phyloP scores from a whole-genome alignment of 2,329 filamentous ascomycete species.

The Ophiostoma sp. region DNA sequence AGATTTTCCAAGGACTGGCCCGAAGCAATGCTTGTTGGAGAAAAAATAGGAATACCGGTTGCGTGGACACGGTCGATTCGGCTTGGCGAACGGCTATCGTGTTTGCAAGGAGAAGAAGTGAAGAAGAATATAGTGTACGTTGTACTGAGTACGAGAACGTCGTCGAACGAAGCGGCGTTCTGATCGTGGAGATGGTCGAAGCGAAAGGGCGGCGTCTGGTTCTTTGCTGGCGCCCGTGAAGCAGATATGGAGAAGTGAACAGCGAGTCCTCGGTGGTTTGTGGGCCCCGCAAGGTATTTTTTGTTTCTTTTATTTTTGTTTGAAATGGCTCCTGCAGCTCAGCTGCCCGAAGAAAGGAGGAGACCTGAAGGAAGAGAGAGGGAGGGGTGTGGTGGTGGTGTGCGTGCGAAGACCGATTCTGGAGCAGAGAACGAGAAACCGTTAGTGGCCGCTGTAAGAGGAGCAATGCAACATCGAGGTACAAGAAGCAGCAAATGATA shows the following conservation, averaged over 20 bases:
- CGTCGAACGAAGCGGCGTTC: neutral
- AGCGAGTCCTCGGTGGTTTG: neutral
- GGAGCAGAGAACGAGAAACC: slow-evolving; percentile 9
- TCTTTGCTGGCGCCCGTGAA: neutral
- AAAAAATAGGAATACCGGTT: slow-evolving; percentile 17
- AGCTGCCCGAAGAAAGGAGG: slow-evolving; percentile 28
- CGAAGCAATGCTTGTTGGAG: slow-evolving; percentile 32
- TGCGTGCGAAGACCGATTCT: slow-evolving; percentile 18
- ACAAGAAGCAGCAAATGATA: slow-evolving; percentile 15
- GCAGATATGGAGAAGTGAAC: slow-evolving; percentile 13
- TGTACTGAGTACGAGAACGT: neutral
- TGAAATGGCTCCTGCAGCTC: slow-evolving; percentile 30
- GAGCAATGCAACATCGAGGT: slow-evolving; percentile 18
- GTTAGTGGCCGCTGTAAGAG: slow-evolving; percentile 13
- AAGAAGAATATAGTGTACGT: neutral
- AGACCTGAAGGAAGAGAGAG: slow-evolving; percentile 11
- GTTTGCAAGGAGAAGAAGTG: neutral
- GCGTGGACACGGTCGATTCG: neutral
- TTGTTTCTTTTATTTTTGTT: slow-evolving; percentile 15
- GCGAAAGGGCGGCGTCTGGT: neutral
- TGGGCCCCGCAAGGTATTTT: slow-evolving; percentile 14
- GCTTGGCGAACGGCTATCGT: slow-evolving; percentile 19
- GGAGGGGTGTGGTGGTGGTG: neutral
- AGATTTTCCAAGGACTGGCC: slow-evolving; percentile 35
- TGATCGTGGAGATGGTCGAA: neutral